Percentiles rank a stretch among this genome's conserved stretches.
phyloP scores from a whole-genome alignment of 129 eudicot genomes.

The Ambrosia artemisiifolia region DNA sequence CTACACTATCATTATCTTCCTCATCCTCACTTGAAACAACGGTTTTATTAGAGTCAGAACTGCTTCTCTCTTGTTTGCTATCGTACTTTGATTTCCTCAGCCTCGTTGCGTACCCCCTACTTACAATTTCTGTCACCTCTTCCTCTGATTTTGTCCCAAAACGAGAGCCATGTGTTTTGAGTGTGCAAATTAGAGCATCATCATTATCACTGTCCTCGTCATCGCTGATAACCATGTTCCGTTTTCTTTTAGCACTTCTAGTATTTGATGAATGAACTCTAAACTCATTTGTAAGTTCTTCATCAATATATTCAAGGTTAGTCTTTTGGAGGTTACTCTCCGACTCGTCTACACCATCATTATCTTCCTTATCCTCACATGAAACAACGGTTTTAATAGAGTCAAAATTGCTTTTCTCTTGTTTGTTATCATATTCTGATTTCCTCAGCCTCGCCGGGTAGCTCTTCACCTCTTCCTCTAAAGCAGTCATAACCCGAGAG shows the following conservation, averaged over 20 bases:
- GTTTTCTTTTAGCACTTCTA: conserved; percentile 37
- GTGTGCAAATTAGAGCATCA: conserved; percentile 38
- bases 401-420: conserved; percentile 6
- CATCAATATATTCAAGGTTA: conserved; percentile 18
- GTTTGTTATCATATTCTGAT: conserved; percentile 7
- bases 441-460: conserved; percentile 34
- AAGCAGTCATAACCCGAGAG: too few species aligned
- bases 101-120: conserved; percentile 27
- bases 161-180: conserved; percentile 22
- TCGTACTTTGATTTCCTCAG: conserved; percentile 26
- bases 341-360: conserved; percentile 36
- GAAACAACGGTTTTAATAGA: neutral
- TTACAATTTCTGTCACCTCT: conserved; percentile 7
- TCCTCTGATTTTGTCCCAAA: neutral
- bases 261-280: conserved; percentile 8
- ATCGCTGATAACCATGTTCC: conserved; percentile 36
- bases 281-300: conserved; percentile 17
- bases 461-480: too few species aligned
- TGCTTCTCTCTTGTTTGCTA: conserved; percentile 10
- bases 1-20: conserved; percentile 34
- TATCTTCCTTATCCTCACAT: conserved; percentile 31
- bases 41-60: conserved; percentile 1
- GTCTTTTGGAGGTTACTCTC: conserved; percentile 20
- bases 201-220: conserved; percentile 44
- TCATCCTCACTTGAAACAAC: conserved; percentile 22